Evolutionary conservation across 345 rosid genomes (phyloP).

Genomic region (Syzygium oleosum): DNA sequence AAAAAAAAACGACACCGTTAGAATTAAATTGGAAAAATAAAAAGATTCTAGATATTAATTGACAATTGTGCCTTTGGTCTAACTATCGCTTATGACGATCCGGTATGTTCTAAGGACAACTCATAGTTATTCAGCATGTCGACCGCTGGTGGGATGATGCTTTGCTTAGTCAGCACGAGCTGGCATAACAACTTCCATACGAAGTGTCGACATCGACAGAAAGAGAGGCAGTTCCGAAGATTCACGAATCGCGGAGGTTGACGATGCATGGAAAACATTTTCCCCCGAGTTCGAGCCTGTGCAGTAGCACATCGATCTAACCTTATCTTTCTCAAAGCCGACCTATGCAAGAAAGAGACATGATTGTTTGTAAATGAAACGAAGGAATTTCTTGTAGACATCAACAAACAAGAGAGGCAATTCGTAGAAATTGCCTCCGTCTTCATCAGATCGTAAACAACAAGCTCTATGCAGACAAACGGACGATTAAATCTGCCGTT

Average conservation of each 20-base stretch:
- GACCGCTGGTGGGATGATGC: neutral
- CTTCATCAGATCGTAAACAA: neutral
- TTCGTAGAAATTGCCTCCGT: neutral
- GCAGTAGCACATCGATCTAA: neutral
- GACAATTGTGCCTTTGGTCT: neutral
- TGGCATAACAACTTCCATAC: neutral
- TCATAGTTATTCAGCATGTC: neutral
- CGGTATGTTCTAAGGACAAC: neutral
- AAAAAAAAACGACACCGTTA: neutral
- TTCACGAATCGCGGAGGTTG: neutral
- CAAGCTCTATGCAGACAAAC: neutral
- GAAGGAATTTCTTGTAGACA: too few relatives aligned
- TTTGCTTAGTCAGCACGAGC: neutral
- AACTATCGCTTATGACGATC: neutral
- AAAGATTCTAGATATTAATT: too few relatives aligned
- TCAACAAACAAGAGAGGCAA: neutral
- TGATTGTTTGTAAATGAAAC: neutral
- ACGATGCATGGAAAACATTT: neutral
- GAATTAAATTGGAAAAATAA: neutral
- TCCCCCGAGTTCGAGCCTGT: neutral
- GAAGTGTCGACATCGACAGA: neutral
- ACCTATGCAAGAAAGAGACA: neutral
- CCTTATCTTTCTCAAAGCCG: neutral
- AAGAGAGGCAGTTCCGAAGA: neutral
- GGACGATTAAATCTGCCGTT: too few relatives aligned